A percentile compares a stretch with the other conserved stretches of the same genome.
Evolutionary conservation across 2,329 filamentous ascomycete species (phyloP).

Genomic region (Clonostachys solani): DNA sequence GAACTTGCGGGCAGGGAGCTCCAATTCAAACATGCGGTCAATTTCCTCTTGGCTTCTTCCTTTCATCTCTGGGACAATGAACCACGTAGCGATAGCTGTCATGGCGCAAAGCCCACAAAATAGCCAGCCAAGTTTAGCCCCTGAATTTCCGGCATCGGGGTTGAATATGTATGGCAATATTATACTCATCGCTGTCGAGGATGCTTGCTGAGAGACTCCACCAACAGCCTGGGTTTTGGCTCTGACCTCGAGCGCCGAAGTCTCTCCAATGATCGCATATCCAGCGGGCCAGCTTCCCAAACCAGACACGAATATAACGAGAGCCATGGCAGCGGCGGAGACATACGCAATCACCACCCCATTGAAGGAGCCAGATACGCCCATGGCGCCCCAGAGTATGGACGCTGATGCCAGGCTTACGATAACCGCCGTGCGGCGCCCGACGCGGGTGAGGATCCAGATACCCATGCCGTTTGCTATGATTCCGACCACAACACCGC

Average conservation of each 20-base stretch:
- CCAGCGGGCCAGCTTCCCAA: conserved; percentile 34
- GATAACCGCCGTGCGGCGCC: conserved; percentile 30
- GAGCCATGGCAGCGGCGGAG: background rate
- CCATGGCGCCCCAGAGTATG: conserved; percentile 37
- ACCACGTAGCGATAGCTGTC: conserved; percentile 26
- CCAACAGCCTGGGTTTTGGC: conserved; percentile 27
- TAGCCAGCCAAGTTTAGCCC: conserved; percentile 32
- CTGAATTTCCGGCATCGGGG: conserved; percentile 23
- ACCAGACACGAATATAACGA: conserved; percentile 27
- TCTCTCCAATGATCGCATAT: conserved; percentile 29
- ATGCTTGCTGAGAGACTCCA: conserved; percentile 30
- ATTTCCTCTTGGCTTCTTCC: conserved; percentile 37
- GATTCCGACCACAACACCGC: conserved; percentile 38
- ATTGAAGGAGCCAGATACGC: conserved; percentile 31
- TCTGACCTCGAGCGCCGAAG: conserved; percentile 11
- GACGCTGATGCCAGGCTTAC: conserved; percentile 21
- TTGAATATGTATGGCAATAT: conserved; percentile 20
- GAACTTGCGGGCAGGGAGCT: conserved; percentile 2
- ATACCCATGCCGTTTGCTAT: conserved; percentile 35
- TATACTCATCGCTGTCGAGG: conserved; percentile 19
- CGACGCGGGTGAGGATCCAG: conserved; percentile 33
- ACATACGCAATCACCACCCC: background rate
- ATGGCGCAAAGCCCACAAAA: conserved; percentile 24
- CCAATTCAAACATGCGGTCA: conserved; percentile 25
- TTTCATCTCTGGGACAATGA: conserved; percentile 43